Evolutionary conservation across 306 rosid species (phyloP), one percentile per base, ranked within the genome.

Genomic region (Leucaena leucocephala): DNA sequence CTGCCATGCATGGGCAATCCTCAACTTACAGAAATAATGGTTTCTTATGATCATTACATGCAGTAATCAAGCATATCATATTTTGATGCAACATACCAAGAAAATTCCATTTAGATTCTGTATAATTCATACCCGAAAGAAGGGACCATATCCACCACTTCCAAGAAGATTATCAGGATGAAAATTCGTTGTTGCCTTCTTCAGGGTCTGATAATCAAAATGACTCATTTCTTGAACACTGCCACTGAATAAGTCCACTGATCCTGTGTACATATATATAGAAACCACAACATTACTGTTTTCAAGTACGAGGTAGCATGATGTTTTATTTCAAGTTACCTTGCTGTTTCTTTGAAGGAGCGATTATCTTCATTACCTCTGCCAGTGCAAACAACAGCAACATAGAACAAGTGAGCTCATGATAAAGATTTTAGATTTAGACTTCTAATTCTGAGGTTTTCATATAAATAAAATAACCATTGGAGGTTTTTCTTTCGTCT

Each of bases 71-170:
- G 27, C 27, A 27, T 27, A 27, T 27, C 27, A 27, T 27, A 27
- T 27, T 27, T 27, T 27, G 10, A 54, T 17, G 59, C 9, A 54
- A 13, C 63, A 19, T 57, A 35, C 13, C 63, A 17, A 50, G 39
- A 36, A 52, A 19, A 76, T 33, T 66, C 12, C 27, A 45, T 73
- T 27, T 19, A 36, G 69, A 71, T 76, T 81, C 58, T 71, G 85
- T 67, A 76, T 58, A 58, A 58, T 10, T 70, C 74, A 81, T 87
- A 94, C 98, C 98, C 74, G 83, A 86, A 87, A 92, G 64, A 94
- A 97, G 68, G 97, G 97, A 15, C 98, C 98, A 81, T 90, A 94
- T 85, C 98, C 98, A 78, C 98, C 98, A 80, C 84, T 89, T 78
- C 98, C 98, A 55, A 94, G 97, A 75, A 92, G 87, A 87, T 90